Conservation (phyloP, 495 filamentous ascomycete genomes). For the Penicillium angulare region DNA sequence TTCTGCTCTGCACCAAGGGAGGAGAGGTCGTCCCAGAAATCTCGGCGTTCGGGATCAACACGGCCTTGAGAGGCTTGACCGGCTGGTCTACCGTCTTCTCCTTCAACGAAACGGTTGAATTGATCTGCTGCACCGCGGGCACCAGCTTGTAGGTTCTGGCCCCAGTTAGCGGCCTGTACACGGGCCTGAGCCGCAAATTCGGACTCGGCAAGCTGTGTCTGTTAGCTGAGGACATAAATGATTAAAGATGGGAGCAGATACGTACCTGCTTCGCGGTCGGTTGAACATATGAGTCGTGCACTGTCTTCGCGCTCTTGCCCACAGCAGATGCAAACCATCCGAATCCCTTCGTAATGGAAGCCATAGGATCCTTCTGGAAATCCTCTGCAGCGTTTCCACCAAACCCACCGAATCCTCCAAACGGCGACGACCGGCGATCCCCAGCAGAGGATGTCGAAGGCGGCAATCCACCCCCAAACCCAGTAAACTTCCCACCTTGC, state of each 20-base stretch:
- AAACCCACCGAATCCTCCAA: conserved; percentile 26
- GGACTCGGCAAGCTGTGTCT: conserved; percentile 65
- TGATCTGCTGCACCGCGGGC: conserved; percentile 70
- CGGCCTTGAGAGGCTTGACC: conserved; percentile 8
- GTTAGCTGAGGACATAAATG: neutral
- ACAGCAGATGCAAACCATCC: conserved; percentile 90
- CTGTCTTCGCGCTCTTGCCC: conserved; percentile 79
- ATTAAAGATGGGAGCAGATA: neutral
- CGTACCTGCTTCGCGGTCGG: conserved; percentile 83
- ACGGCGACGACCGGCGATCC: conserved; percentile 22
- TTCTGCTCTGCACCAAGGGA: conserved; percentile 58
- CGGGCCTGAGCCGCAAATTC: conserved; percentile 84
- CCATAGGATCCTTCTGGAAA: conserved; percentile 87
- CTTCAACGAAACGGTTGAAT: conserved; percentile 82
- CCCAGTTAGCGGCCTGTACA: conserved; percentile 62
- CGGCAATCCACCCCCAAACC: conserved; percentile 76
- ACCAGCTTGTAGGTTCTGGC: conserved; percentile 61
- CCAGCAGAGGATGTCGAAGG: conserved; percentile 24
- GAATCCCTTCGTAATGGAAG: conserved; percentile 84
- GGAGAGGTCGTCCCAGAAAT: conserved; percentile 85
- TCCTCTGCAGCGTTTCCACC: conserved; percentile 52
- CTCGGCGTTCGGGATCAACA: conserved; percentile 66
- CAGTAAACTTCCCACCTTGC: conserved; percentile 88
- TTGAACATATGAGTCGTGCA: conserved; percentile 86
- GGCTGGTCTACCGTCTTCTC: conserved; percentile 37